Evolutionary conservation across 1,284 basidiomycete species (phyloP), one percentile per base, ranked within the genome.

Genomic region (Hypsizygus ulmarius): DNA sequence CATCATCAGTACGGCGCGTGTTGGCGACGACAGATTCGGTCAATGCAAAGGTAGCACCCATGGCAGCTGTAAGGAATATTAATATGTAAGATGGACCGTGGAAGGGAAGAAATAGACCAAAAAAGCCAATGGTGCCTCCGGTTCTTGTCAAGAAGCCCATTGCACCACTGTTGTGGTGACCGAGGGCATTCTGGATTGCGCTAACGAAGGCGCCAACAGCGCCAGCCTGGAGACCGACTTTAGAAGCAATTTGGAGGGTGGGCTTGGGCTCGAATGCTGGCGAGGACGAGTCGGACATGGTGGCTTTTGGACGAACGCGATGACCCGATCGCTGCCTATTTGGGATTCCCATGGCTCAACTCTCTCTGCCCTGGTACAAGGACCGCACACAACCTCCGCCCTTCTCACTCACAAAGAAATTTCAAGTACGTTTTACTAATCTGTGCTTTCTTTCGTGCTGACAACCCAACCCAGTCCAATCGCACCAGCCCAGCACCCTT

Each of bases 21-120:
- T 97, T 97, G 51, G 91, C 90, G 14, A 91, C 82, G 28, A 77
- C 70, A 6, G 90, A 74, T 63, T 96, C 89, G 3, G 90, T 90
- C 60, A 87, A 82, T 12, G 92, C 87, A 65, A 90, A 97, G 21
- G 88, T 80, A 53, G 86, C 87, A 37, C 92, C 94, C 83, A 96
- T 89, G n/a, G 90, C 92, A 60, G 91, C 93, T 94, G 55, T 12
- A 43, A 46, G n/a, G 21, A 45, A 49, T 19, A 11, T 43, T 15
- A 51, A 43, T 10, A 33, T 18, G 33, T 16, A 7, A 30, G 15
- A 2, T 30, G 30, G 7, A n/a, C n/a, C n/a, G 6, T 34, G 19
- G 6, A 32, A 36, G 15, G 19, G 21, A 43, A 27, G 35, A 9
- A 15, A 68, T 82, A 64, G 54, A 92, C 87, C 84, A 65, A 94